Evolutionary conservation across 352 stramenopile species (phyloP).

Genomic region (Phytophthora sp.): DNA sequence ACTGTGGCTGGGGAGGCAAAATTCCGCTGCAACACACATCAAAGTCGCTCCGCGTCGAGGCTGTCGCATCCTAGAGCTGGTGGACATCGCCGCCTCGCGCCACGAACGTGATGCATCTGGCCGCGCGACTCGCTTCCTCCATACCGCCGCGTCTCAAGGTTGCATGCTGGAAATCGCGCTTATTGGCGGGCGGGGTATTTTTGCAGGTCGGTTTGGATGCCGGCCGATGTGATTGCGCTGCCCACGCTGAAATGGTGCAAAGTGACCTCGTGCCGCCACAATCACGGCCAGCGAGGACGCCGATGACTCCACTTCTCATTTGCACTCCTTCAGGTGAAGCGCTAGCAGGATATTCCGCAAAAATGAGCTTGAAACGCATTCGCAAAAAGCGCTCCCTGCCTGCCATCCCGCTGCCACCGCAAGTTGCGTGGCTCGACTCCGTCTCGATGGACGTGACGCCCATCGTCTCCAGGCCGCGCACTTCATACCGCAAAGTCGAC

Average conservation of each 20-base stretch:
- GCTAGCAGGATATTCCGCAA: no score
- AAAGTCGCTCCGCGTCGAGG: neutral
- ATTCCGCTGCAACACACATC: no score
- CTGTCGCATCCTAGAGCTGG: neutral
- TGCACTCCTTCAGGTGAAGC: conserved; percentile 9
- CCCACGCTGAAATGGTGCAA: conserved; percentile 5
- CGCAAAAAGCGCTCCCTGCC: conserved; percentile 29
- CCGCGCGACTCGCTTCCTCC: conserved; percentile 9
- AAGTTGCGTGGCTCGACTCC: conserved; percentile 33
- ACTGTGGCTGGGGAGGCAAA: no score
- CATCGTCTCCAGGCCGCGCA: conserved; percentile 13
- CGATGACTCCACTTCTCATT: conserved; percentile 14
- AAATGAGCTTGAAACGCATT: conserved; percentile 25
- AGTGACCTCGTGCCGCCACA: conserved; percentile 1
- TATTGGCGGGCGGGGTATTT: neutral
- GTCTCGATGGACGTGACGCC: conserved; percentile 36
- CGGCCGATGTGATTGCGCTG: conserved; percentile 9
- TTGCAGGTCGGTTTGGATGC: neutral
- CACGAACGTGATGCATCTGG: conserved; percentile 9
- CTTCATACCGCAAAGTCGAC: conserved; percentile 25
- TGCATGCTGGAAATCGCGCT: no score
- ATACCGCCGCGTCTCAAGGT: no score
- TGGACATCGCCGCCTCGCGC: neutral
- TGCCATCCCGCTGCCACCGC: conserved; percentile 16
- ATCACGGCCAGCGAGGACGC: neutral